Base-by-base conservation (phyloP, 225 moss, liverwort and hornwort genomes). In the Anthoceros angustus region DNA sequence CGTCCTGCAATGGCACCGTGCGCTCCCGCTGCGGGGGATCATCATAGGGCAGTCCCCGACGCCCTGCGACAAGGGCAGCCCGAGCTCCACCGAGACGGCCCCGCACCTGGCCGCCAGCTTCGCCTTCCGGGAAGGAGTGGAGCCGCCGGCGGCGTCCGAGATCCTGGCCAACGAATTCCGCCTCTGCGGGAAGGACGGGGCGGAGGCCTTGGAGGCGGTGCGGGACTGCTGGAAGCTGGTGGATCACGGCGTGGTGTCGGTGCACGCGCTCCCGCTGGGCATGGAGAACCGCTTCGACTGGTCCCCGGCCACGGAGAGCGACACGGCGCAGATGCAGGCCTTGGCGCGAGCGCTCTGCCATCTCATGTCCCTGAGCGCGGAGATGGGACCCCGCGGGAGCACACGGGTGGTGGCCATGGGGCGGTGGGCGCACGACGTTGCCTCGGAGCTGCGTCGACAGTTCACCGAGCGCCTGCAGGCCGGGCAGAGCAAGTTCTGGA, bases 271-370 rank as follows among this genome's bases (percentile, higher is more conserved):
- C 5, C 55, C 55, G 55, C 55, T 55, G 55, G 55, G 55, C 55
- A 55, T 55, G 55, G 55, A 55, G 55, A 55, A 55, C 55, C 55
- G 55, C 18, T 55, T 55, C 55, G 55, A 55, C 55, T 55, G 55
- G 55, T 55, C 55, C n/a, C 55, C 55, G 1, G 55, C 55, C 55
- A 55, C 55, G n/a, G 55, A 55, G 55, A 55, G 55, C 55, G 55
- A 55, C 55, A 23, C 23, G 55, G n/a, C 23, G 55, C 55, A 55
- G 55, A 55, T 55, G 55, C 55, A 55, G 55, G n/a, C 23, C n/a
- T 23, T 55, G 55, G 55, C 55, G n/a, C 18, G 23, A 12, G 16
- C 14, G 55, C 55, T 55, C 5, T 55, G 55, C 55, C 55, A 20
- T 8, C 55, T 55, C 55, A 20, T 55, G n/a, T 15, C 55, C 5